These are phyloP conservation scores for Nannizziopsis barbatae DNA, from an alignment of 2,329 filamentous ascomycete genomes.

Conservation along the genomic window DNA sequence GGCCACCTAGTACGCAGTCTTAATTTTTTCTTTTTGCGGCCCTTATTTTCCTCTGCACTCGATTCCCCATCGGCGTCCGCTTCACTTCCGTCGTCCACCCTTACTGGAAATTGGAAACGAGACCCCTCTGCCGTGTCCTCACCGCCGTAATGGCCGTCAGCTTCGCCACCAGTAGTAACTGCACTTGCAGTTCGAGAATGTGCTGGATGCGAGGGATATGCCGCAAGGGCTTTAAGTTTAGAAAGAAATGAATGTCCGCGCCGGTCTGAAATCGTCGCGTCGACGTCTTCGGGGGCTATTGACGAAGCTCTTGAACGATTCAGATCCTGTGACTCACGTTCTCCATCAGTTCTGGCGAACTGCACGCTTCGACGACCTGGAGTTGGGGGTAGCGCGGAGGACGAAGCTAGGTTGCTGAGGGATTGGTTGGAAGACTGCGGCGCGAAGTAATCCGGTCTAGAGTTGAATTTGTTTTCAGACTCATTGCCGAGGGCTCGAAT, in stretches of 20 bases:
- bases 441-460: background rate
- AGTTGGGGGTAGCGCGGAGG: constrained; percentile 26
- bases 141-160: constrained; percentile 30
- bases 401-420: constrained; percentile 11
- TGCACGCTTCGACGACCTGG: constrained; percentile 58
- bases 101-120: constrained; percentile 43
- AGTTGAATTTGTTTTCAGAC: background rate
- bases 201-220: constrained; percentile 39
- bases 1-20: constrained; percentile 53
- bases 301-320: constrained; percentile 53
- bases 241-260: constrained; percentile 59
- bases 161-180: constrained; percentile 31
- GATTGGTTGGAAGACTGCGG: background rate
- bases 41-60: constrained; percentile 63
- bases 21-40: constrained; percentile 46
- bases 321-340: constrained; percentile 34
- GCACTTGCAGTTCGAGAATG: constrained; percentile 43
- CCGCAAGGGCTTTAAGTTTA: constrained; percentile 63
- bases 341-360: constrained; percentile 51
- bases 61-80: constrained; percentile 72
- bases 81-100: constrained; percentile 53
- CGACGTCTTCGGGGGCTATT: constrained; percentile 51
- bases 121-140: constrained; percentile 39
- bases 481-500: background rate
- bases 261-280: constrained; percentile 47